Base-by-base conservation (phyloP, 2,329 filamentous ascomycete genomes). In the Penicillium rolfsii region DNA sequence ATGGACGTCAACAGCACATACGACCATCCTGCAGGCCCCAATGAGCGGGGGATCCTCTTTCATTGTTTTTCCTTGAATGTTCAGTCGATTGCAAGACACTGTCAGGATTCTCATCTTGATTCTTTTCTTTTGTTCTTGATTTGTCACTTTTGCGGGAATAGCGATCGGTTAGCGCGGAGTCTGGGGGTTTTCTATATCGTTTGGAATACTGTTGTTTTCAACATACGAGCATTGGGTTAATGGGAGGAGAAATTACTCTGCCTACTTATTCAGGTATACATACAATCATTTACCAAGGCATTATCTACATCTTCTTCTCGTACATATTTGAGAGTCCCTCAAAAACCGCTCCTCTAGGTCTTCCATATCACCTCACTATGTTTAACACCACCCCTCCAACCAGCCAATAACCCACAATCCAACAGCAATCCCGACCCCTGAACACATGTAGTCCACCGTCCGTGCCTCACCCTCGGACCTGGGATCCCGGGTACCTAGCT, bases 121-220 rank as follows among this genome's bases (percentile, higher is more conserved):
- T 46, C 24, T 48, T 48, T 48, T 30, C 7, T 30, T 12, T 50
- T 14, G 28, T 19, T 5, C 4, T 24, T 14, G 43, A 53, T 52
- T 59, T 43, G 24, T 54, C 48, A 50, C 43, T 49, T 4, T n/a
- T 41, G 33, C 35, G 4, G 1, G 4, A 24, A n/a, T 26, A 59
- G 59, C 48, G 49, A 49, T 48, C 33, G 48, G 49, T 43, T 58
- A 60, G 59, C 59, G 40, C 49, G 59, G 59, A 41, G 59, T 57
- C 58, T 49, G 45, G 26, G 24, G n/a, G 35, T 4, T 52, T 35
- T 19, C 24, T 5, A n/a, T 16, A 8, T 30, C 16, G 16, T 28
- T n/a, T 30, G 45, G 24, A 26, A 30, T 48, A 8, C 5, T 28
- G 24, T 28, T 16, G 3, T 16, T 48, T 28, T 24, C 22, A 14